Base-by-base conservation (phyloP, 2,329 filamentous ascomycete genomes). In the Neonectria ditissima region DNA sequence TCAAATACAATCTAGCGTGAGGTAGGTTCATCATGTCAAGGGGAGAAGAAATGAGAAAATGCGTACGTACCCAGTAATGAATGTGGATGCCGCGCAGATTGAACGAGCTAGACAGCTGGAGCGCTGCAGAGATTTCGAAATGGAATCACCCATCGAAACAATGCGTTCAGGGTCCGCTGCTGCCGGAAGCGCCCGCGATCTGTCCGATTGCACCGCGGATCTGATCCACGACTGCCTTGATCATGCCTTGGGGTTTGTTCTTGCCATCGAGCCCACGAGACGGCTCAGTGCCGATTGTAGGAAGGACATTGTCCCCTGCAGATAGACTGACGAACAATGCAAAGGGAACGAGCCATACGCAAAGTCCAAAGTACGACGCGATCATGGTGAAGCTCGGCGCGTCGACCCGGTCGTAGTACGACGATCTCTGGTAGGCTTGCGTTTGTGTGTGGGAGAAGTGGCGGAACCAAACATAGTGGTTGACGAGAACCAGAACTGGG, bases 331-430 rank as follows among this genome's bases (percentile, higher is more conserved):
- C 95, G 75, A 99, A 99, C 14, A 99, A 85, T 16, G 94, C 90
- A 76, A 99, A 99, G 0, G 96, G 96, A 1, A 98, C 92, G 1
- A 99, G 85, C 96, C 96, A 99, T 0, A 99, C 94, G 73, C 94
- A 97, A 2, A 99, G 83, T 0, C 96, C 96, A 75, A 99, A 99
- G 80, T 96, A 99, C 0, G 93, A 95, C 0, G 96, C 94, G 47
- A 98, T 96, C 81, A 98, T 93, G 18, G 93, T 94, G 78, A 99
- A 99, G 39, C 87, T 91, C 0, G 96, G 96, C 47, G 93, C 76
- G 55, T 88, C 80, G 59, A 83, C 81, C 62, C 84, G 82, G 68
- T 92, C 88, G 75, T 91, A 90, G 75, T 87, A 85, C 57, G 88
- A 86, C 4, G 85, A 82, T 73, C 86, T 83, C 59, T 85, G 80